Base-by-base conservation (phyloP, 768 basidiomycete genomes). In the Amanita exitialis region DNA sequence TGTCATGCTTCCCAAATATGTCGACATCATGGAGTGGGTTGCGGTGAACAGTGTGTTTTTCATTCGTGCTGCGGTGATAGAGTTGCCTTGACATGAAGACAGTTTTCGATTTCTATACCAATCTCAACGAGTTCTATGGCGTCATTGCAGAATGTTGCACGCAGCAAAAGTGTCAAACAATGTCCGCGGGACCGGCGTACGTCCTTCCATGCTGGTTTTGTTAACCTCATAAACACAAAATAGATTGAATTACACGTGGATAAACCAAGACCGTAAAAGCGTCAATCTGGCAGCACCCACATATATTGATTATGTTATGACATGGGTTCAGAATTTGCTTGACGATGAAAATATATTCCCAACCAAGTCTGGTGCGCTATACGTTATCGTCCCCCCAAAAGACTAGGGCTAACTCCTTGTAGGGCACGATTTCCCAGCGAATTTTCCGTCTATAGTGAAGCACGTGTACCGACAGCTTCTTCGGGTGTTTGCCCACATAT, bases 71-170 rank as follows among this genome's bases (percentile, higher is more conserved):
- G 27, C 27, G 21, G 30, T 10, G 37, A 8, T 21, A 36, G 21
- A 37, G n/a, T 9, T 44, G 16, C 18, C 2, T 36, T 44, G 28
- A 44, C 34, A 28, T 15, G 6, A 43, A 50, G 44, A 46, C 13
- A 99, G 95, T 99, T 47, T 97, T 91, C 62, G 96, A 99, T 65
- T 96, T 98, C 68, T 98, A 95, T 67, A 90, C 86, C 60, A 96
- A 96, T 64, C 71, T 98, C 55, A 98, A 98, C 64, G 85, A 91
- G 65, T 99, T 97, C 64, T 98, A 98, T 65, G 93, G 93, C 2
- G 85, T 92, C 43, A 79, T 98, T 51, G 78, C 92, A 23, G 96
- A 98, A 65, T 93, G 88, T 62, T 98, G 95, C 66, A 97, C 92
- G 2, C 78, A 83, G 48, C 80, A 90, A 53, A 79, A 82, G 28